phyloP scores from a whole-genome alignment of 176 grass and related monocot species.

The Cymbopogon citratus region DNA sequence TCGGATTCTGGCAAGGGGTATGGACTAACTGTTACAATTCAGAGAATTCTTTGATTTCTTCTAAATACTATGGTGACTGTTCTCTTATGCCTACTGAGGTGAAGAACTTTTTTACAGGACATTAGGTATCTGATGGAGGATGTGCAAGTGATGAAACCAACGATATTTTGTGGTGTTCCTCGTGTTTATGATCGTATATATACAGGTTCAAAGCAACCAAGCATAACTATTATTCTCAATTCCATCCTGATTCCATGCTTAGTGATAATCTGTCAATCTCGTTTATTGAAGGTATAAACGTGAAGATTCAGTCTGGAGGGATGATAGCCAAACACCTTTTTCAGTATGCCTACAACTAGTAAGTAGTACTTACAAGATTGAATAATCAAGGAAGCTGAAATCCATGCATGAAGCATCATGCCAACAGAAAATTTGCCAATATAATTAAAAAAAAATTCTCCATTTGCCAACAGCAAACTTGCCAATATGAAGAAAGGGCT shows the following conservation, averaged over 20 bases:
- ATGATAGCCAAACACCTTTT: conserved; percentile 59
- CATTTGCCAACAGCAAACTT: conserved; percentile 51
- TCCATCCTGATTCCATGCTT: not conserved
- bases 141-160: conserved; percentile 84
- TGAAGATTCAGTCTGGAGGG: conserved; percentile 78
- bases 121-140: conserved; percentile 89
- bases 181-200: conserved; percentile 96
- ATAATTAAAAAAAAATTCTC: not conserved
- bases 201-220: conserved; percentile 36
- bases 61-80: not conserved
- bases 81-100: not conserved
- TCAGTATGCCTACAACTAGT: conserved; percentile 91
- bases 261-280: conserved; percentile 11
- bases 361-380: conserved; percentile 32
- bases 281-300: conserved; percentile 67
- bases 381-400: not conserved
- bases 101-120: conserved; percentile 42
- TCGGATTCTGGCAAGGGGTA: conserved; percentile 99
- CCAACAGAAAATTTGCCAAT: not conserved
- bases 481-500: conserved; percentile 63
- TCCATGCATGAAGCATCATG: too few relatives aligned
- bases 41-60: not conserved
- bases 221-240: not conserved
- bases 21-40: not conserved
- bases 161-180: conserved; percentile 91